These are phyloP conservation scores for Nicotiana undulata DNA, from an alignment of 257 asterid genomes.

Conservation along the genomic window DNA sequence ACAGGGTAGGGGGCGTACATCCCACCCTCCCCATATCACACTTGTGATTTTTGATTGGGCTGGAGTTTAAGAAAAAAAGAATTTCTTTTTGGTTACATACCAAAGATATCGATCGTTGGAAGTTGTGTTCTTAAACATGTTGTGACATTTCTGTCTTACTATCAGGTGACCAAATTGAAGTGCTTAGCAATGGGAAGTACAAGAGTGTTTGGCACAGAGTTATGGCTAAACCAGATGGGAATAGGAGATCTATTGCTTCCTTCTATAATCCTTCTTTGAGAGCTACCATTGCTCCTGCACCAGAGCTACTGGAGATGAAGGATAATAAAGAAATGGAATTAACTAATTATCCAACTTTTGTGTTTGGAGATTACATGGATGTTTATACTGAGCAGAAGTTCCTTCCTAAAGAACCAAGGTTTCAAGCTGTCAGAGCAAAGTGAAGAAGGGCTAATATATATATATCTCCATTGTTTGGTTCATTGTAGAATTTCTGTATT, in stretches of 20 bases:
- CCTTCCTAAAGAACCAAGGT: constrained; percentile 78
- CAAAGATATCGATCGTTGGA: too few relatives aligned
- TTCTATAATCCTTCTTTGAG: constrained; percentile 64
- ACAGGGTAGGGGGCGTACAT: too few relatives aligned
- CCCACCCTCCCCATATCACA: too few relatives aligned
- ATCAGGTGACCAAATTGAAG: constrained; percentile 53
- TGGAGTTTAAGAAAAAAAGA: too few relatives aligned
- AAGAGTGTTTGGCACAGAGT: constrained; percentile 85
- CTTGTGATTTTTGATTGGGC: too few relatives aligned
- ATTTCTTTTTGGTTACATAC: too few relatives aligned
- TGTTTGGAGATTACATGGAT: constrained; percentile 71
- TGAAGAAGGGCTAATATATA: background rate
- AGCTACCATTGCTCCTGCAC: constrained; percentile 67
- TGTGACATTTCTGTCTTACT: too few relatives aligned
- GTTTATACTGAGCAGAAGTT: constrained; percentile 67
- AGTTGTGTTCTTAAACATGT: too few relatives aligned
- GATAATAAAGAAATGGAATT: constrained; percentile 1
- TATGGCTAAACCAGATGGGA: constrained; percentile 41
- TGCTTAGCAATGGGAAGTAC: constrained; percentile 66
- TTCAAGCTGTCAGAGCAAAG: constrained; percentile 50
- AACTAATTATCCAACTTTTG: constrained; percentile 49
- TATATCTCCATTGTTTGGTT: background rate
- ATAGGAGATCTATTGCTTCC: constrained; percentile 67
- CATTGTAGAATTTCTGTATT: background rate
- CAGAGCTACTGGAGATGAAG: constrained; percentile 10